phyloP scores from a whole-genome alignment of 257 asterid species.

The Petunia axillaris region DNA sequence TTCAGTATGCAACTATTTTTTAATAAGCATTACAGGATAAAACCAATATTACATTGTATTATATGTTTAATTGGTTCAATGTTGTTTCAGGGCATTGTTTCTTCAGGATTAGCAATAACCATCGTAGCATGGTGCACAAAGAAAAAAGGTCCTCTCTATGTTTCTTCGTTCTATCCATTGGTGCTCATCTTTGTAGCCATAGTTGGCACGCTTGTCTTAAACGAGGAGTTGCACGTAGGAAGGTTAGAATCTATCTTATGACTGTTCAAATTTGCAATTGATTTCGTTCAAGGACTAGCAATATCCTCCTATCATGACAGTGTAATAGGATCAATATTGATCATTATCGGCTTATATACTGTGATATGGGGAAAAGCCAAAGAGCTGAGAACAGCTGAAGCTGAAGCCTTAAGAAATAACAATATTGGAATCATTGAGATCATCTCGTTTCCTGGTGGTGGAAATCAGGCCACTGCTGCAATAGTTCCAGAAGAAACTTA shows the following conservation, averaged over 20 bases:
- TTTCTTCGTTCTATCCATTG: conserved; percentile 40
- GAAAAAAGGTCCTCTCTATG: conserved; percentile 46
- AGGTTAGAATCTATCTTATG: conserved; percentile 33
- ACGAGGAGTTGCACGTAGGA: conserved; percentile 43
- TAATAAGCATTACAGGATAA: not conserved
- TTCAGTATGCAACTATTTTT: not conserved
- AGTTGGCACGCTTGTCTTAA: conserved; percentile 38
- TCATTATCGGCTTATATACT: conserved; percentile 35
- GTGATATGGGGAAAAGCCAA: conserved; percentile 45
- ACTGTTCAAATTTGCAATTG: not conserved
- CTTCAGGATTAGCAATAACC: conserved; percentile 35
- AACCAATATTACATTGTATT: no score
- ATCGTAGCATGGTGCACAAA: conserved; percentile 37
- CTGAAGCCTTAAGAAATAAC: not conserved
- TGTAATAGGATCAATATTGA: conserved; percentile 41
- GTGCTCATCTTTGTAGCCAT: conserved; percentile 41
- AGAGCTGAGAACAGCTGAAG: conserved; percentile 22
- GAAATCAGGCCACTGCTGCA: conserved; percentile 22
- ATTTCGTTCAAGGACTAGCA: not conserved
- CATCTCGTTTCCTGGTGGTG: conserved; percentile 19
- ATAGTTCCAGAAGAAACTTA: conserved; percentile 8
- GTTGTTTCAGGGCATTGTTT: conserved; percentile 41
- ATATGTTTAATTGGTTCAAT: not conserved
- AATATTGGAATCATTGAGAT: conserved; percentile 17
- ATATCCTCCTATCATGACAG: conserved; percentile 17